Conservation (phyloP, 345 rosid genomes). For the Corymbia maculata region DNA sequence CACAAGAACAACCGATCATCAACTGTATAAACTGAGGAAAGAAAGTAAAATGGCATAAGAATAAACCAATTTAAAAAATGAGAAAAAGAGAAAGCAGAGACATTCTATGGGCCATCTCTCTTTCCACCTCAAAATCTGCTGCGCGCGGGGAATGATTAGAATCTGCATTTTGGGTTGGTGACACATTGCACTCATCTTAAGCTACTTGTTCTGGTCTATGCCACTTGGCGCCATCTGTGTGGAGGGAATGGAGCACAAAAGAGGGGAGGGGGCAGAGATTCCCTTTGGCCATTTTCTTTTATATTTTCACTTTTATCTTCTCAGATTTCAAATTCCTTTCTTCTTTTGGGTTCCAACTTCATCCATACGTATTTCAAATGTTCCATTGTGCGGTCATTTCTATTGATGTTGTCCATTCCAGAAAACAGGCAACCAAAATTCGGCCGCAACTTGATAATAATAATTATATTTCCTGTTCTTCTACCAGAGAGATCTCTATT, state of each 20-base stretch:
- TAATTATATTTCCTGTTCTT: background rate
- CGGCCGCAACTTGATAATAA: background rate
- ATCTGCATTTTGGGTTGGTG: conserved; percentile 1
- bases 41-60: background rate
- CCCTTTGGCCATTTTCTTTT: background rate
- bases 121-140: conserved; percentile 1
- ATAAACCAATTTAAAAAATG: background rate
- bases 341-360: background rate
- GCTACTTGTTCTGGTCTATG: conserved; percentile 13
- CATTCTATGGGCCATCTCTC: background rate
- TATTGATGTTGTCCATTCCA: background rate
- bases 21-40: background rate
- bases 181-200: conserved; percentile 17
- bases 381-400: background rate
- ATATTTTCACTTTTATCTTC: background rate
- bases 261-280: background rate
- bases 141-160: conserved; percentile 16
- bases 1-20: background rate
- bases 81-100: background rate
- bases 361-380: background rate
- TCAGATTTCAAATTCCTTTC: background rate
- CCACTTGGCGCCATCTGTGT: conserved; percentile 2
- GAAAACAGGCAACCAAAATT: background rate
- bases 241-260: background rate
- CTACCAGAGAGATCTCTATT: accelerated